Conservation (phyloP, 768 basidiomycete genomes). For the Brasilioporus rufonigricans region DNA sequence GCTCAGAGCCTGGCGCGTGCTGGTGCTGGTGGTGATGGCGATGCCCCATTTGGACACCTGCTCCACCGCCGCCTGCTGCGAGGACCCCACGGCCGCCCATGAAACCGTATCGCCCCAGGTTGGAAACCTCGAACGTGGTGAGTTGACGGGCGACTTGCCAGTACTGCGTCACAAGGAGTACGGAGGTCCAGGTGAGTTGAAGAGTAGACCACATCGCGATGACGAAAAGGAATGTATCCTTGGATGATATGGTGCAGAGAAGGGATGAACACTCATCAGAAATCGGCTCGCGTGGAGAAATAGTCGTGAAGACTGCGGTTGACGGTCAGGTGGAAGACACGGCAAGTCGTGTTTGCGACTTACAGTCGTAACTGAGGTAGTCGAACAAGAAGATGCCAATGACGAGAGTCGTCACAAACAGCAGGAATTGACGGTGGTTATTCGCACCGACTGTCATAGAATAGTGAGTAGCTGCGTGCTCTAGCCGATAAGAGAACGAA, state of each 20-base stretch:
- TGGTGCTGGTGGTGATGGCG: slow-evolving; percentile 41
- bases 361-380: slow-evolving; percentile 80
- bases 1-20: slow-evolving; percentile 39
- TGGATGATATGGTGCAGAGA: slow-evolving; percentile 67
- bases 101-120: slow-evolving; percentile 92
- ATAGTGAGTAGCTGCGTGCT: background rate
- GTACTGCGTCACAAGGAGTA: slow-evolving; percentile 81
- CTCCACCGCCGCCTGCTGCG: slow-evolving; percentile 50
- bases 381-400: slow-evolving; percentile 79
- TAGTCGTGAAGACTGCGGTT: slow-evolving; percentile 52
- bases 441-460: slow-evolving; percentile 70
- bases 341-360: slow-evolving; percentile 29
- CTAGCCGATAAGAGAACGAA: slow-evolving; percentile 38
- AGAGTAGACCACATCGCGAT: slow-evolving; percentile 85
- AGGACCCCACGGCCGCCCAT: slow-evolving; percentile 90
- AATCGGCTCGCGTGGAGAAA: slow-evolving; percentile 17
- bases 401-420: slow-evolving; percentile 89
- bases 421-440: slow-evolving; percentile 93
- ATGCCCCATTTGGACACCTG: slow-evolving; percentile 76
- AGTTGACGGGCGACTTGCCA: slow-evolving; percentile 95
- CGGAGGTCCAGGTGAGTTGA: slow-evolving; percentile 91
- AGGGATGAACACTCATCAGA: slow-evolving; percentile 23
- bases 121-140: slow-evolving; percentile 94
- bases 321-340: background rate
- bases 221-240: slow-evolving; percentile 82